Evolutionary conservation across 495 filamentous ascomycete genomes (phyloP), one percentile per base, ranked within the genome.

Genomic region (Neurospora cerealis): DNA sequence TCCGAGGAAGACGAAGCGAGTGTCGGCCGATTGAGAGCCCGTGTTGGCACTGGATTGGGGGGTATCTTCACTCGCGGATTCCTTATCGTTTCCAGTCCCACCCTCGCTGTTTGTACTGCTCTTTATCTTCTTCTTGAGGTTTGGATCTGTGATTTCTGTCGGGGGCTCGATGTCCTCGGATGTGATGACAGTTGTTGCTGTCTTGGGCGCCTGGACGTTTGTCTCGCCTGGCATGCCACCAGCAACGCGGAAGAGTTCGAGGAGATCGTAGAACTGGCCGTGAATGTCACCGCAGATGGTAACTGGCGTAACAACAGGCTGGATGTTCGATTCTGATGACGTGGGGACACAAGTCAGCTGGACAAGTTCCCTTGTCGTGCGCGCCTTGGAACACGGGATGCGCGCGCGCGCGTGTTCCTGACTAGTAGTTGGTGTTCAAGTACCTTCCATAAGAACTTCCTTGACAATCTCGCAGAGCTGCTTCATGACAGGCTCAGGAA

Each of bases 241-340:
- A 28, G 94, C 94, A 7, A 99, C 95, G 54, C 93, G 92, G 85
- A 99, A 99, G 38, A 99, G 90, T 83, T 99, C 96, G 70, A 98
- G 89, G 8, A 99, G 87, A 82, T 99, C 96, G 87, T 98, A 99
- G 83, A 98, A 99, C 84, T 99, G 96, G 78, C 96, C 96, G 83
- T 99, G 96, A 77, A 99, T 97, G 80, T 99, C 96, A 78, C 96
- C 96, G 79, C 96, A 99, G 76, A 99, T 91, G 38, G 96, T 99
- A 71, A 99, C 96, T n/a, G 96, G 96, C 0, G 96, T 97, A 19
- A 90, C 88, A 38, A 99, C 96, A 28, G 96, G 96, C 80, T 97
- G 95, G 40, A 99, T 97, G 81, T 99, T 99, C 70, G 94, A 97
- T 86, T 99, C 96, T 97, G 75, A 69, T 70, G 34, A 38, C n/a